These are phyloP conservation scores for Ceratocystis eucalypticola DNA, from an alignment of 2,329 filamentous ascomycete genomes.

Conservation along the genomic window DNA sequence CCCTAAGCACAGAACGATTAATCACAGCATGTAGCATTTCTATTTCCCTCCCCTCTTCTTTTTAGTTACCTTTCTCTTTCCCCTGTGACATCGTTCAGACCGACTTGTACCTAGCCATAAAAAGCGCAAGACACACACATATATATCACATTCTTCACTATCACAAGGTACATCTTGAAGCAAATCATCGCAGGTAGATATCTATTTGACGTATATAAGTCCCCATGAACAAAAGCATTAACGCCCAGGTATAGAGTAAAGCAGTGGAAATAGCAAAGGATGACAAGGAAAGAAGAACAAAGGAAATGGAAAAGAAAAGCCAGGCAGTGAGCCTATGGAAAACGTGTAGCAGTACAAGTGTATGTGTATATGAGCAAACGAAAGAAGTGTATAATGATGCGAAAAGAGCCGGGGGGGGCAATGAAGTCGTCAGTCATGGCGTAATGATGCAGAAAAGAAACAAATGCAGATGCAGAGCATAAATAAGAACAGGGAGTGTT, in stretches of 20 bases:
- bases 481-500: not conserved
- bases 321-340: conserved; percentile 7
- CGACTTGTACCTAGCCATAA: not conserved
- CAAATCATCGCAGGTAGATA: not conserved
- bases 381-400: conserved; percentile 10
- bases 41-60: not conserved
- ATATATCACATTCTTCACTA: not conserved
- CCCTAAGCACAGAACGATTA: not conserved
- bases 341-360: not conserved
- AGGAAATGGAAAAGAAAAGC: not conserved
- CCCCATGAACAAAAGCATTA: not conserved
- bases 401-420: not conserved
- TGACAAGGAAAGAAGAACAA: not conserved
- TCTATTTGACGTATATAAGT: not conserved
- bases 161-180: no score
- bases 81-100: not conserved
- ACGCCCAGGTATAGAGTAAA: not conserved
- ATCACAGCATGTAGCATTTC: not conserved
- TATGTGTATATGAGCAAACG: not conserved
- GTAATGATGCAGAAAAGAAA: not conserved
- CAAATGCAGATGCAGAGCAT: not conserved
- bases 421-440: not conserved
- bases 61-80: not conserved
- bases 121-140: not conserved
- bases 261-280: not conserved